Conservation (phyloP, 371 early-diverging fungal genomes). For the Mucor circinelloides region DNA sequence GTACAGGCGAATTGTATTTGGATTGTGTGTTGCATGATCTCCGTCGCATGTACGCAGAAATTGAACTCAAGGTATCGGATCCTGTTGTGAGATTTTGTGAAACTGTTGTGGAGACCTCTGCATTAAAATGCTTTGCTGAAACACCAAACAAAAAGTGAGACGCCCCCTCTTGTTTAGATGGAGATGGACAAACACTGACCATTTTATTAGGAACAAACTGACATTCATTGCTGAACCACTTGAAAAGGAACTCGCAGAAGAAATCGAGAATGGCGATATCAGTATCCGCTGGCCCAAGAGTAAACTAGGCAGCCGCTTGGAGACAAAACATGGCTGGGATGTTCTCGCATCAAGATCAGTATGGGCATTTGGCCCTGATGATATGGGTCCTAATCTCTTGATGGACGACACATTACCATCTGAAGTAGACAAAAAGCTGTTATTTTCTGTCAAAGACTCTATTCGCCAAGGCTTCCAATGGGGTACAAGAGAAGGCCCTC, state of each 20-base stretch:
- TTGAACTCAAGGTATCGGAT: slow-evolving; percentile 96
- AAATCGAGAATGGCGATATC: slow-evolving; percentile 83
- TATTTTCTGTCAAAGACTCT: slow-evolving; percentile 80
- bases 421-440: slow-evolving; percentile 83
- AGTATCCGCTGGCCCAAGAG: slow-evolving; percentile 76
- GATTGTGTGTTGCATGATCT: slow-evolving; percentile 97
- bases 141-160: slow-evolving; percentile 95
- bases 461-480: slow-evolving; percentile 97
- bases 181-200: neutral
- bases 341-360: slow-evolving; percentile 88
- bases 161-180: neutral
- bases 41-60: slow-evolving; percentile 91
- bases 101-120: slow-evolving; percentile 93
- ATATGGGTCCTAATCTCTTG: slow-evolving; percentile 91
- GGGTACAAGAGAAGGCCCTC: slow-evolving; percentile 95
- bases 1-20: slow-evolving; percentile 94
- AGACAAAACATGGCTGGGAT: slow-evolving; percentile 92
- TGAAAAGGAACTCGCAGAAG: slow-evolving; percentile 88
- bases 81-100: slow-evolving; percentile 96
- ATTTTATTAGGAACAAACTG: slow-evolving; percentile 79
- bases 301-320: slow-evolving; percentile 77
- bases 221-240: slow-evolving; percentile 96
- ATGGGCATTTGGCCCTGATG: slow-evolving; percentile 98
- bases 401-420: slow-evolving; percentile 92
- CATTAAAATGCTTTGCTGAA: slow-evolving; percentile 94